phyloP scores from a whole-genome alignment of 2,329 filamentous ascomycete genomes.

The Colletotrichum viniferum region DNA sequence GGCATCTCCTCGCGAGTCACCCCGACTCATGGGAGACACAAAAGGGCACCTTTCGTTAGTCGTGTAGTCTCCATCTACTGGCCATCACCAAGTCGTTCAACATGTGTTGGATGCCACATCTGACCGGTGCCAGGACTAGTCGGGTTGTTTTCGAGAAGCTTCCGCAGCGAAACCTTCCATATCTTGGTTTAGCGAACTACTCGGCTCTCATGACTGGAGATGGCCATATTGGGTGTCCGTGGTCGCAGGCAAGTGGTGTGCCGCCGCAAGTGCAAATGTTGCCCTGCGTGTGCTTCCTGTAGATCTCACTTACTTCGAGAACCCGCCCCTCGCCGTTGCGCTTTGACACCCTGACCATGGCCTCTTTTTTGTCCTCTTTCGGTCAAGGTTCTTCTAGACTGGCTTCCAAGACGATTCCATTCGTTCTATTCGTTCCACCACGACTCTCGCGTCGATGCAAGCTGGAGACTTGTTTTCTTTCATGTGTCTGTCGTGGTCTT shows the following conservation, averaged over 20 bases:
- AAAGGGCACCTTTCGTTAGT: not conserved
- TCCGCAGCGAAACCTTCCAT: not conserved
- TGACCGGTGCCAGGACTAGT: not conserved
- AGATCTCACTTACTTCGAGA: not conserved
- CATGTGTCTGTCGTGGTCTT: not conserved
- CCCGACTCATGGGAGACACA: slow-evolving; percentile 2
- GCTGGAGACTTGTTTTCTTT: not conserved
- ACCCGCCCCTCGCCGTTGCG: not conserved
- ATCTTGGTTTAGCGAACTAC: not conserved
- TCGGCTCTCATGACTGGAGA: not conserved
- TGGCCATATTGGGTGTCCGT: not conserved
- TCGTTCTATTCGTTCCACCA: slow-evolving; percentile 1
- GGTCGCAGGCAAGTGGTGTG: not conserved
- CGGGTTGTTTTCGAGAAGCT: slow-evolving; percentile 13
- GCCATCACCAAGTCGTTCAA: not conserved
- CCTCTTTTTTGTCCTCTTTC: not conserved
- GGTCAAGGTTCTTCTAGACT: slow-evolving; percentile 14
- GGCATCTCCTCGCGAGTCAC: not conserved
- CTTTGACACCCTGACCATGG: not conserved
- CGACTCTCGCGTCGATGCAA: not conserved
- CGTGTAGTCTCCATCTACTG: not conserved
- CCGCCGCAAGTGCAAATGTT: not conserved
- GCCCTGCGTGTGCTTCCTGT: not conserved
- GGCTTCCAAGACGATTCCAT: slow-evolving; percentile 2
- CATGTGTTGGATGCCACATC: not conserved